Evolutionary conservation across 768 basidiomycete species (phyloP).

Genomic region (Russula ochroleuca): DNA sequence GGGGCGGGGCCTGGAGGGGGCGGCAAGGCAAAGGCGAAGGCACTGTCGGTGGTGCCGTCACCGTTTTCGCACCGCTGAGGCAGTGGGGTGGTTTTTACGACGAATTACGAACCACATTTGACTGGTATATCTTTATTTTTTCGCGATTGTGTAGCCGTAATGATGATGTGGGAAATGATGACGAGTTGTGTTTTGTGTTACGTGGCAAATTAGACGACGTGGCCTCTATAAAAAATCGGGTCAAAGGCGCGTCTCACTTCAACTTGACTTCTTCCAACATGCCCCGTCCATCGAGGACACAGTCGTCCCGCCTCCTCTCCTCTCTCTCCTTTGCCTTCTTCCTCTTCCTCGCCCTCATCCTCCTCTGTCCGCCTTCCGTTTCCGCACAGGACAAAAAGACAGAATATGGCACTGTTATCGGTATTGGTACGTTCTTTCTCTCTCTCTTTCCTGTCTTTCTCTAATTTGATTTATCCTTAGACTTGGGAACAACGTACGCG

Average conservation of each 20-base stretch:
- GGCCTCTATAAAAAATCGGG: background rate
- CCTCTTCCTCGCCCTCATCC: constrained; percentile 64
- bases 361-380: constrained; percentile 59
- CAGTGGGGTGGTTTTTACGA: background rate
- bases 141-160: background rate
- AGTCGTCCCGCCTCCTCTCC: constrained; percentile 27
- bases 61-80: constrained; percentile 14
- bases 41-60: constrained; percentile 11
- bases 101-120: background rate
- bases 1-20: background rate
- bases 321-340: constrained; percentile 32
- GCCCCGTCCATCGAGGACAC: constrained; percentile 30
- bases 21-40: background rate
- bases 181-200: background rate
- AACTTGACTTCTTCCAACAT: constrained; percentile 3
- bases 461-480: constrained; percentile 37
- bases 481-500: constrained; percentile 85
- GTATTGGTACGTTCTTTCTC: constrained; percentile 61
- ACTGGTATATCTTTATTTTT: background rate
- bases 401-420: constrained; percentile 90
- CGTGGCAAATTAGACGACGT: constrained; percentile 16
- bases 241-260: background rate
- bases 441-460: background rate
- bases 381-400: constrained; percentile 61
- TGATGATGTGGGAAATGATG: constrained; percentile 6